Evolutionary conservation across 768 basidiomycete genomes (phyloP).

Genomic region (Suillus cothurnatus): DNA sequence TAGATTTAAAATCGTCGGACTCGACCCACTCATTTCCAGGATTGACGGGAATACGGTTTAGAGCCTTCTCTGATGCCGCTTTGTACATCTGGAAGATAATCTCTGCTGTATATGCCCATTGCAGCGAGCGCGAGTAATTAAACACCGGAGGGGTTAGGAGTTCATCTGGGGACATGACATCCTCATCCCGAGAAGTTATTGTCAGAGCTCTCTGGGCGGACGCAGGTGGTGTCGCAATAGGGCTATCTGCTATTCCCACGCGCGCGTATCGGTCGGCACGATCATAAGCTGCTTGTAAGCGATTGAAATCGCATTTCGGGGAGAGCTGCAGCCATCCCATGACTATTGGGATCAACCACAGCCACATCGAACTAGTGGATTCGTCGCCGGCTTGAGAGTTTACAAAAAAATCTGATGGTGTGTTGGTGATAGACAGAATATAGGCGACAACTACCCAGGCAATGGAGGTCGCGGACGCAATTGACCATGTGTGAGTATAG

Average conservation of each 20-base stretch:
- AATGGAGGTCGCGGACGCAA: conserved; percentile 36
- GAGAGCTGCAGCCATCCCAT: conserved; percentile 39
- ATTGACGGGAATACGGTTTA: neutral
- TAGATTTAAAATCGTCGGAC: neutral
- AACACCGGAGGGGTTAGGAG: conserved; percentile 6
- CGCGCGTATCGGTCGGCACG: conserved; percentile 30
- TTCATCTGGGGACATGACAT: conserved; percentile 6
- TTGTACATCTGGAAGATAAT: neutral
- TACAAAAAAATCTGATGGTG: conserved; percentile 9
- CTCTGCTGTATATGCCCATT: conserved; percentile 4
- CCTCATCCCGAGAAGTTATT: neutral
- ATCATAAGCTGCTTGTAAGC: conserved; percentile 28
- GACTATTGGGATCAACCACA: conserved; percentile 39
- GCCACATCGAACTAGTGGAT: conserved; percentile 32
- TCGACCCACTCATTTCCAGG: neutral
- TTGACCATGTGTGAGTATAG: conserved; percentile 37
- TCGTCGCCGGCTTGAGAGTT: neutral
- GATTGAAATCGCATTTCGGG: conserved; percentile 34
- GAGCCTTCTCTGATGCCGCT: neutral
- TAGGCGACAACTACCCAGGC: conserved; percentile 35
- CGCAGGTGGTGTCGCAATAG: neutral
- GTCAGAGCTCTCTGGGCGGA: neutral
- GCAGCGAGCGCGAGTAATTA: conserved; percentile 8
- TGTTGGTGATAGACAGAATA: conserved; percentile 38
- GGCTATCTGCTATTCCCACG: conserved; percentile 13